phyloP scores from a whole-genome alignment of 2,329 filamentous ascomycete species.

The Metarhizium guizhouense region DNA sequence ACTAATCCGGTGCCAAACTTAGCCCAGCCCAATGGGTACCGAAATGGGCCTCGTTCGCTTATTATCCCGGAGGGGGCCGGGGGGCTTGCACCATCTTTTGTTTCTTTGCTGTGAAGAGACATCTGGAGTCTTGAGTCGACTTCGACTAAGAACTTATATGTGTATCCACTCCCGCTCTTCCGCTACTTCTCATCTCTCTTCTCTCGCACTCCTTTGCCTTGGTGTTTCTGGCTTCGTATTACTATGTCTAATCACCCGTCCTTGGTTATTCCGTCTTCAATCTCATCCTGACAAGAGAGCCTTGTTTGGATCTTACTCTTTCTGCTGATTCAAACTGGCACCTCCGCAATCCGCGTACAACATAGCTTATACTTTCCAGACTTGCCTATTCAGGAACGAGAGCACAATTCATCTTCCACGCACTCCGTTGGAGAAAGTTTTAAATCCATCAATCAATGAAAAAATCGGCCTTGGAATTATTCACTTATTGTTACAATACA shows the following conservation, averaged over 20 bases:
- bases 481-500: neutral
- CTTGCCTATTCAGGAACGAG: neutral
- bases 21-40: constrained; percentile 11
- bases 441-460: neutral
- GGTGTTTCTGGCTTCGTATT: neutral
- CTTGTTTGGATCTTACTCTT: neutral
- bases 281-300: neutral
- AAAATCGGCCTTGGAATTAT: neutral
- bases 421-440: neutral
- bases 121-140: constrained; percentile 3
- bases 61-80: constrained; percentile 3
- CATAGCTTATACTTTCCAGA: neutral
- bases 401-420: neutral
- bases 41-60: constrained; percentile 8
- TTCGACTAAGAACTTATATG: constrained; percentile 16
- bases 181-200: constrained; percentile 13
- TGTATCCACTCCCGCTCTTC: constrained; percentile 22
- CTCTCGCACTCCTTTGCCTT: neutral
- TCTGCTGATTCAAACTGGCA: neutral
- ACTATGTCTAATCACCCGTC: neutral
- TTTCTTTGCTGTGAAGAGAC: neutral
- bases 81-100: neutral
- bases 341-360: neutral
- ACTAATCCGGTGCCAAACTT: constrained; percentile 21
- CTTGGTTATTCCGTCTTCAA: neutral